Evolutionary conservation across 345 rosid species (phyloP), one percentile per base, ranked within the genome.

Genomic region (Cardamine resedifolia): DNA sequence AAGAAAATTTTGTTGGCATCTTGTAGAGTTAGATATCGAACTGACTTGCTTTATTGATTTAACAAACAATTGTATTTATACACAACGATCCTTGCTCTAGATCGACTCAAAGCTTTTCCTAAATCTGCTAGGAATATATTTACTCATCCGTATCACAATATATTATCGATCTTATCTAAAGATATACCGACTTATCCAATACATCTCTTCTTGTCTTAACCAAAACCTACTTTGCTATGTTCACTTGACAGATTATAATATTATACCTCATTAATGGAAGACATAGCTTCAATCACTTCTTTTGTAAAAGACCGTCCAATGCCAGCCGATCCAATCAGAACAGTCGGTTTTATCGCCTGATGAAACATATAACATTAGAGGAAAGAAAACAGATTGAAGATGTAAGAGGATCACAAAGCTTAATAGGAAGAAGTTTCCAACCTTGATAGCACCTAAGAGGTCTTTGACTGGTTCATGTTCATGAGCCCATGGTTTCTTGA

Each of bases 401-500:
- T 27, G 26, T 0, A 60, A 23, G 15, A 66, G 24, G 19, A 41
- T 51, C 7, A 41, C 16, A 6, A 45, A 0, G 12, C 53, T 47
- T 58, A 11, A 9, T 1, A 69, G 11, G 49, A 51, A 68, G 28
- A 33, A 21, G 61, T 72, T 71, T 58, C 48, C 8, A 44, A 94
- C 98, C 91, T 91, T 86, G 75, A 90, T 90, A 74, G 97, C 90
- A 66, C 81, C 86, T 66, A 90, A 77, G 48, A 95, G 90, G 58
- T 78, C 84, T 68, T 80, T 77, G 68, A 91, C 84, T 34, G 98
- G 90, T 58, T 90, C 88, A 69, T 87, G 94, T 48, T 87, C 94
- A 73, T 91, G 99, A 82, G 98, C 98, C 99, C 99, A 95, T 12
- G 97, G 98, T 81, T 87, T 82, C 87, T 95, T 91, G 80, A 95